phyloP scores from a whole-genome alignment of 306 rosid genomes.

The Urtica urens region DNA sequence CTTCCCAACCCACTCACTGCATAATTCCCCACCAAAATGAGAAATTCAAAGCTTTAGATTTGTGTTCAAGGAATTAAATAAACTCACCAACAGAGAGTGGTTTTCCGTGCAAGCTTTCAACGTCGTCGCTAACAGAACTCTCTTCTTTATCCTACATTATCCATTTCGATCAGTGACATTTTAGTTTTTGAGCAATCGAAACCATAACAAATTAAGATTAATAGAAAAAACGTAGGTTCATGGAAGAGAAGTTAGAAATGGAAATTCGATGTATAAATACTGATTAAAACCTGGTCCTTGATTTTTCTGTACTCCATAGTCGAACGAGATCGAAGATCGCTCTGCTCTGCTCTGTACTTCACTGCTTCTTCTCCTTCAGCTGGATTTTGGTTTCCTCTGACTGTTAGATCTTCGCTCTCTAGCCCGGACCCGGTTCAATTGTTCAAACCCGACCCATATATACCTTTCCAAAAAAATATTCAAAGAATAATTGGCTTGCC shows the following conservation, averaged over 20 bases:
- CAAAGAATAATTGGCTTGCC: too few species aligned
- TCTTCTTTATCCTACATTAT: constrained; percentile 26
- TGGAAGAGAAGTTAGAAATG: too few species aligned
- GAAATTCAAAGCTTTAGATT: background rate
- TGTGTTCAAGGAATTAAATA: background rate
- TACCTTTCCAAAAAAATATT: too few species aligned
- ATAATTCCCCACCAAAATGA: constrained; percentile 11
- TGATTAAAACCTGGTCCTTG: constrained; percentile 47
- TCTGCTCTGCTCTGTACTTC: constrained; percentile 1
- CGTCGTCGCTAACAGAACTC: constrained; percentile 18
- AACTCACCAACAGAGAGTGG: constrained; percentile 9
- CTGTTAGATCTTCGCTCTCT: too few species aligned
- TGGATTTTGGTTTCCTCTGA: too few species aligned
- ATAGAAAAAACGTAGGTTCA: too few species aligned
- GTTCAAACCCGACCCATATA: too few species aligned
- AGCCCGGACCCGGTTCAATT: too few species aligned
- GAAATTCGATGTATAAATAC: background rate
- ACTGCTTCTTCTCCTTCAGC: too few species aligned
- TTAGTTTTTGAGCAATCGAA: background rate
- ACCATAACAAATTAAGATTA: too few species aligned
- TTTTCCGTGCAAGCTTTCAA: constrained; percentile 33
- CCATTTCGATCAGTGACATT: background rate
- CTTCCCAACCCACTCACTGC: constrained; percentile 24
- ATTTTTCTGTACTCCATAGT: constrained; percentile 77
- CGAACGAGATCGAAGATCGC: background rate